These are phyloP conservation scores for Hanseniaspora valbyensis DNA, from an alignment of 805 yeast genomes.

Conservation along the genomic window DNA sequence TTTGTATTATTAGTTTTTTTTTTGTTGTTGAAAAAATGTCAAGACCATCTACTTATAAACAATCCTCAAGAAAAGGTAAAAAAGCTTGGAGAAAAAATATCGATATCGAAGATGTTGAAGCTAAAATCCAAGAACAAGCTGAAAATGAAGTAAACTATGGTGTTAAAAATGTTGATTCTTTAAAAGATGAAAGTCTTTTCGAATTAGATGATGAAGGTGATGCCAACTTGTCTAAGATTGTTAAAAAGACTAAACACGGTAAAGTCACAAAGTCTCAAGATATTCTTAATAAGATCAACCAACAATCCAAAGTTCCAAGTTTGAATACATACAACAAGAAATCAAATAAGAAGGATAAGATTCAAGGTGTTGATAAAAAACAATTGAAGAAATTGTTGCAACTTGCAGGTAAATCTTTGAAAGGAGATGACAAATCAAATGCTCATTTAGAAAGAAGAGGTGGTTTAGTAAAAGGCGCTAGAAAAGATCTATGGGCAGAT, in stretches of 20 bases:
- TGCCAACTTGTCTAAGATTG: conserved; percentile 33
- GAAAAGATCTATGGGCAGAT: conserved; percentile 62
- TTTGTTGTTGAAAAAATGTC: conserved; percentile 15
- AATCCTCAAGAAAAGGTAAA: conserved; percentile 84
- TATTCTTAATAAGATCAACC: conserved; percentile 47
- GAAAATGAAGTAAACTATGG: conserved; percentile 41
- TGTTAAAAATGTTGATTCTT: conserved; percentile 21
- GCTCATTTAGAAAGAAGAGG: conserved; percentile 46
- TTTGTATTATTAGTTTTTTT: too few species aligned
- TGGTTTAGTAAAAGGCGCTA: conserved; percentile 36
- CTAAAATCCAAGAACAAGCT: conserved; percentile 54
- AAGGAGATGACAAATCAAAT: conserved; percentile 10
- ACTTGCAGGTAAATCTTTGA: conserved; percentile 50
- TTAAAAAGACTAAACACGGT: conserved; percentile 31
- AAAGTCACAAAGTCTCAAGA: conserved; percentile 50
- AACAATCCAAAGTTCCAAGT: conserved; percentile 65
- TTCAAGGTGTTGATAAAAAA: conserved; percentile 54
- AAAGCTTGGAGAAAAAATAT: conserved; percentile 94
- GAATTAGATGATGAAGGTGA: conserved; percentile 61
- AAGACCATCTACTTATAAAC: conserved; percentile 50
- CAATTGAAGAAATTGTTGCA: conserved; percentile 59
- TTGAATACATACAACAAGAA: conserved; percentile 32
- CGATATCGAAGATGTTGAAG: conserved; percentile 69
- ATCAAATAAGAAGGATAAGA: conserved; percentile 31
- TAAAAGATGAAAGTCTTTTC: conserved; percentile 26